Conservation (phyloP, 305 asterid species). For the Fraxinus baroniana region DNA sequence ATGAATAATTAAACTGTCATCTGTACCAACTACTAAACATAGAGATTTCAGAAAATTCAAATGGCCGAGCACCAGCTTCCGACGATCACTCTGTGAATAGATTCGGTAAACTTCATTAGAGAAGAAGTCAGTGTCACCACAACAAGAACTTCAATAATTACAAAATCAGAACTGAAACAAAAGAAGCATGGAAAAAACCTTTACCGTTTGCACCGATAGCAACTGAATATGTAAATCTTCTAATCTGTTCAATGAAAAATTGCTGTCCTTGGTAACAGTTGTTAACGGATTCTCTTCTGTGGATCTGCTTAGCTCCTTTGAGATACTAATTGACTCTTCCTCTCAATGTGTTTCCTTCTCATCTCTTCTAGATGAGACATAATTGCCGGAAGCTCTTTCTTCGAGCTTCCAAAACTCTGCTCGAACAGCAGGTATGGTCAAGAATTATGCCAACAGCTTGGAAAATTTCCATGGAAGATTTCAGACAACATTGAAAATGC, state of each 20-base stretch:
- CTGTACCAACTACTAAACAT: slow-evolving; percentile 75
- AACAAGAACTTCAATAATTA: not conserved
- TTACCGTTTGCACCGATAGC: slow-evolving; percentile 55
- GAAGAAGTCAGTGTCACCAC: slow-evolving; percentile 2
- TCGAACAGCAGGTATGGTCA: slow-evolving; percentile 25
- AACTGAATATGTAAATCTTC: slow-evolving; percentile 58
- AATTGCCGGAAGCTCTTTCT: slow-evolving; percentile 56
- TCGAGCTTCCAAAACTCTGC: slow-evolving; percentile 62
- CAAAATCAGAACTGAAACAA: not conserved
- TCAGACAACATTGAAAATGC: not conserved
- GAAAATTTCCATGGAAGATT: not conserved
- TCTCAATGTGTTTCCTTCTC: slow-evolving; percentile 55
- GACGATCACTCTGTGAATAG: slow-evolving; percentile 54
- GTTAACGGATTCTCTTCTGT: slow-evolving; percentile 22
- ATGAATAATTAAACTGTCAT: slow-evolving; percentile 48
- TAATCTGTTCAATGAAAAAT: slow-evolving; percentile 62
- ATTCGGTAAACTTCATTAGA: slow-evolving; percentile 18
- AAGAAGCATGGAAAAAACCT: slow-evolving; percentile 35
- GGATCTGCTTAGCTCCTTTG: slow-evolving; percentile 56
- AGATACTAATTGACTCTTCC: slow-evolving; percentile 57
- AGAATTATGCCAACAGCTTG: not conserved
- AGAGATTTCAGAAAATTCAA: slow-evolving; percentile 56
- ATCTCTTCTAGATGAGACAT: slow-evolving; percentile 65
- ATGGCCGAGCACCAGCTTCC: slow-evolving; percentile 55
- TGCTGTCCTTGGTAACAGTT: slow-evolving; percentile 50